phyloP scores from a whole-genome alignment of 1,139 yeast genomes.

The Protomyces lactucae-debilis region DNA sequence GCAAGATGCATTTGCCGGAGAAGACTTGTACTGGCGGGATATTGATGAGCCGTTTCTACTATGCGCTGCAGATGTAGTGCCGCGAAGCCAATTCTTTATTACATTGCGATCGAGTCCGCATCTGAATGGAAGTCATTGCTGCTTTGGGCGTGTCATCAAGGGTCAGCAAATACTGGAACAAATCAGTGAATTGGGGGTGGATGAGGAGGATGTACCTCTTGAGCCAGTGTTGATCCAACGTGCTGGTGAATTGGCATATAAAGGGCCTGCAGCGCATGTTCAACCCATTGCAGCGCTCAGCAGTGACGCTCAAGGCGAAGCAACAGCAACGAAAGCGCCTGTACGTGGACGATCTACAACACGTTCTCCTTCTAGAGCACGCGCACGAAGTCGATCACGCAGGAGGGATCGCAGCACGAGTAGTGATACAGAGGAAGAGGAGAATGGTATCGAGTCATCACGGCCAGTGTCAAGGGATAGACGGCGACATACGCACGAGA shows the following conservation, averaged over 20 bases:
- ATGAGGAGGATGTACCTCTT: conserved; percentile 45
- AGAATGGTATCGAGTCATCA: neutral
- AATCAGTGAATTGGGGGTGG: conserved; percentile 50
- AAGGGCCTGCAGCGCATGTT: conserved; percentile 20
- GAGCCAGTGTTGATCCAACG: conserved; percentile 37
- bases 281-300: neutral
- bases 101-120: conserved; percentile 32
- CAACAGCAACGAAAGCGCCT: neutral
- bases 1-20: conserved; percentile 50
- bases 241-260: conserved; percentile 51
- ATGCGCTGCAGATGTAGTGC: conserved; percentile 61
- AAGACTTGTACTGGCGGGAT: conserved; percentile 46
- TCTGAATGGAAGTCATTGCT: conserved; percentile 55
- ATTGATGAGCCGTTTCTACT: conserved; percentile 36
- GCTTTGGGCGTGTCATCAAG: conserved; percentile 58
- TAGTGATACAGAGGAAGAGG: neutral
- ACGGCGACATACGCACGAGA: neutral
- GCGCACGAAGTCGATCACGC: neutral
- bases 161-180: conserved; percentile 66
- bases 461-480: neutral
- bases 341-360: neutral
- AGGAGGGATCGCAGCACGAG: neutral
- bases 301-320: neutral
- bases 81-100: conserved; percentile 72
- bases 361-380: neutral